Percentiles rank a stretch among this genome's conserved stretches.
phyloP scores from a whole-genome alignment of 306 rosid genomes.

The Pyrus bretschneideri region DNA sequence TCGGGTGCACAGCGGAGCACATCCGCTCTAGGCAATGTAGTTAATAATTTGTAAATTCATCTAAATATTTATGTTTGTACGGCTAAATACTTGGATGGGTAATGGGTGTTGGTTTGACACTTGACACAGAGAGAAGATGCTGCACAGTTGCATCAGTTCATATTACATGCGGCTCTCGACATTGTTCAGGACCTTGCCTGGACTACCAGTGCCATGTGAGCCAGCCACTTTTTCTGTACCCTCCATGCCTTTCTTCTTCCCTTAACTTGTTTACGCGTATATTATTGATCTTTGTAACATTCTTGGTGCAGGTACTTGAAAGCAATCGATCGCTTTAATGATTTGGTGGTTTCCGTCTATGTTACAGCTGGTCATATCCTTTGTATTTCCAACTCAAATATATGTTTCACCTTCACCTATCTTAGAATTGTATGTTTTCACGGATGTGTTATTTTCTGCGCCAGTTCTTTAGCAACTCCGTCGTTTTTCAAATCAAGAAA shows the following conservation, averaged over 20 bases:
- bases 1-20: neutral
- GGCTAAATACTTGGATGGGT: neutral
- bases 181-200: conserved; percentile 98
- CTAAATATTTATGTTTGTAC: neutral
- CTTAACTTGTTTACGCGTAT: neutral
- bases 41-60: neutral
- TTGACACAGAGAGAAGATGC: conserved; percentile 91
- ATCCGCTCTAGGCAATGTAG: neutral
- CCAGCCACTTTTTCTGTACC: conserved; percentile 16
- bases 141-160: conserved; percentile 94
- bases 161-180: conserved; percentile 89
- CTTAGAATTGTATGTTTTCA: neutral
- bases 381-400: neutral
- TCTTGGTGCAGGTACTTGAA: conserved; percentile 82
- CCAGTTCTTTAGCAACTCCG: neutral
- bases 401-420: neutral
- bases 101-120: neutral
- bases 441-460: no score
- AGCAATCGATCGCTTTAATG: conserved; percentile 87
- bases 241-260: neutral
- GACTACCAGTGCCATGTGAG: conserved; percentile 95
- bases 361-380: conserved; percentile 99
- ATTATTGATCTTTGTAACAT: conserved; percentile 5
- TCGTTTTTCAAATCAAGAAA: neutral
- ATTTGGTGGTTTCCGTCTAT: conserved; percentile 80